Percentiles rank a stretch among this genome's conserved stretches.
Evolutionary conservation across 805 yeast genomes (phyloP).

Genomic region (Middelhovenomyces tepae): DNA sequence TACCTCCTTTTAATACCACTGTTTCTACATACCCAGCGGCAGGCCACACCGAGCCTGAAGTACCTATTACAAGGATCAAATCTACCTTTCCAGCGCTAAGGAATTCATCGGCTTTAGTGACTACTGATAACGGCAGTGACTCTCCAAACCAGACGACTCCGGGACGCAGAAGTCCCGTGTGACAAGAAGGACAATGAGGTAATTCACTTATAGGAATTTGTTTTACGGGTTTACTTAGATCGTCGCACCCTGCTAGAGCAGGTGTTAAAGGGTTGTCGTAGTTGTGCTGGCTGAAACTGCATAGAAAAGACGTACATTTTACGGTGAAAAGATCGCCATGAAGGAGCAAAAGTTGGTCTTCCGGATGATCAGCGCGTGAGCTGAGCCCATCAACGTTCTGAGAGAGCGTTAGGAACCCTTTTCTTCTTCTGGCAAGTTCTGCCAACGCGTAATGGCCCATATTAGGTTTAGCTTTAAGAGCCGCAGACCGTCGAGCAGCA

Average conservation of each 20-base stretch:
- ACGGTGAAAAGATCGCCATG: slow-evolving; percentile 74
- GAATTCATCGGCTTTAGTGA: slow-evolving; percentile 65
- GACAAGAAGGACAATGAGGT: slow-evolving; percentile 73
- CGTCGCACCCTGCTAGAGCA: slow-evolving; percentile 32
- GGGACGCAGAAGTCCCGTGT: slow-evolving; percentile 62
- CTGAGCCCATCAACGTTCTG: slow-evolving; percentile 80
- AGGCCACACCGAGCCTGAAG: slow-evolving; percentile 82
- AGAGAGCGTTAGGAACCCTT: slow-evolving; percentile 52
- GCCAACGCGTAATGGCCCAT: slow-evolving; percentile 65
- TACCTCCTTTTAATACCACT: slow-evolving; percentile 63
- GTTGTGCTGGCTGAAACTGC: slow-evolving; percentile 47
- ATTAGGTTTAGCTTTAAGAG: slow-evolving; percentile 64
- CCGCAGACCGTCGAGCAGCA: slow-evolving; percentile 54
- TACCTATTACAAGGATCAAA: slow-evolving; percentile 73
- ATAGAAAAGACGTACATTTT: slow-evolving; percentile 66
- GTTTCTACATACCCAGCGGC: slow-evolving; percentile 86
- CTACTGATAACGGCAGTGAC: slow-evolving; percentile 53
- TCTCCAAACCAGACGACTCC: slow-evolving; percentile 98
- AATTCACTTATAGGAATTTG: slow-evolving; percentile 42
- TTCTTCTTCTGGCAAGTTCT: slow-evolving; percentile 39
- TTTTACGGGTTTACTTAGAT: slow-evolving; percentile 30
- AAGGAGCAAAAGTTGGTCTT: slow-evolving; percentile 48
- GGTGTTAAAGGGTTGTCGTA: slow-evolving; percentile 51
- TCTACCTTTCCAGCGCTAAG: slow-evolving; percentile 52
- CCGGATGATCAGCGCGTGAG: slow-evolving; percentile 54